Evolutionary conservation across 495 filamentous ascomycete species (phyloP).

Genomic region (Lasiosphaeria ovina): DNA sequence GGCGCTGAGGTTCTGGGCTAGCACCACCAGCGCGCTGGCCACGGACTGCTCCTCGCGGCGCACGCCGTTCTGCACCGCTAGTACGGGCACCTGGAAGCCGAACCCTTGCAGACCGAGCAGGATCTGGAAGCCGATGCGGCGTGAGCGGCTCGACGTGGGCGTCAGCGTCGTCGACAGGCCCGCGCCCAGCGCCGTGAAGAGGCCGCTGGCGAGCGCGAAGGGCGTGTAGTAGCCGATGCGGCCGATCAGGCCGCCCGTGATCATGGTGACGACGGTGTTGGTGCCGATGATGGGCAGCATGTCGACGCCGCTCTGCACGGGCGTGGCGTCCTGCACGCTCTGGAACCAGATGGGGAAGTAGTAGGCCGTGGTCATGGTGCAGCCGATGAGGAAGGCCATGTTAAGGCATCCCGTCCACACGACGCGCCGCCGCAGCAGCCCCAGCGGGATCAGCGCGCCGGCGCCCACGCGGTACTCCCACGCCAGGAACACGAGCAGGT

Average conservation of each 20-base stretch:
- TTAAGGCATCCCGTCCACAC: slow-evolving; percentile 22
- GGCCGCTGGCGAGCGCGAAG: too few relatives aligned
- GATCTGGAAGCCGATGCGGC: too few relatives aligned
- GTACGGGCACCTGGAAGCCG: too few relatives aligned
- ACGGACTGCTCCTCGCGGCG: too few relatives aligned
- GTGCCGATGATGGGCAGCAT: slow-evolving; percentile 46
- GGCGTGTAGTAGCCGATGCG: too few relatives aligned
- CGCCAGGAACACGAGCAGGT: slow-evolving; percentile 54
- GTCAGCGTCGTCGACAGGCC: too few relatives aligned
- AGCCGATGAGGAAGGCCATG: slow-evolving; percentile 34
- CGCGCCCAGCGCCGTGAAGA: background rate
- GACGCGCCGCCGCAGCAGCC: background rate
- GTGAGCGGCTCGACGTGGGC: too few relatives aligned
- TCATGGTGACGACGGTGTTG: slow-evolving; percentile 22
- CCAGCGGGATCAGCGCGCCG: background rate
- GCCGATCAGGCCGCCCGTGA: background rate
- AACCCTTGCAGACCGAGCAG: too few relatives aligned
- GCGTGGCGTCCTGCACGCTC: slow-evolving; percentile 51
- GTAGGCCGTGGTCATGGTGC: slow-evolving; percentile 30
- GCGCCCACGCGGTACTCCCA: background rate
- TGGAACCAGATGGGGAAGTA: slow-evolving; percentile 72
- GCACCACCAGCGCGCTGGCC: too few relatives aligned
- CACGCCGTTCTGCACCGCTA: too few relatives aligned
- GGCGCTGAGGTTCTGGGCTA: too few relatives aligned
- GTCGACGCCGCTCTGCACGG: slow-evolving; percentile 52